These are phyloP conservation scores for Fistulinella prunicolor DNA, from an alignment of 768 basidiomycete genomes.

Conservation along the genomic window DNA sequence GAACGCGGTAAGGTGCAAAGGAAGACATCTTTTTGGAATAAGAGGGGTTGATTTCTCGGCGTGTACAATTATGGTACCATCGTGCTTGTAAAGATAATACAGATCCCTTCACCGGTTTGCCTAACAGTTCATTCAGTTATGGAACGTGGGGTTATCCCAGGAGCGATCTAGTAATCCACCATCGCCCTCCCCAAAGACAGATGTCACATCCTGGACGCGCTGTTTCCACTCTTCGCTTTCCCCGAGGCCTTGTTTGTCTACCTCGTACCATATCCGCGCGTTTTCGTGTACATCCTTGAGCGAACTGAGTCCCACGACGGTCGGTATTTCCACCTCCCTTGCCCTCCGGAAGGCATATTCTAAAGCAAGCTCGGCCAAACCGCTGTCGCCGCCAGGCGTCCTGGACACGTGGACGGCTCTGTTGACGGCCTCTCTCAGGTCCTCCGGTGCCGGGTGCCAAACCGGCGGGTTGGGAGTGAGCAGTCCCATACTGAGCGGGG, in stretches of 20 bases:
- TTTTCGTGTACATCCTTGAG: slow-evolving; percentile 72
- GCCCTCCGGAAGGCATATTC: slow-evolving; percentile 63
- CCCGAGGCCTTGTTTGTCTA: slow-evolving; percentile 38
- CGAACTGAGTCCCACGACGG: slow-evolving; percentile 72
- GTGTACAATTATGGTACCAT: slow-evolving; percentile 23
- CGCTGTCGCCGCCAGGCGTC: slow-evolving; percentile 39
- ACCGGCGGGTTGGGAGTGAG: slow-evolving; percentile 53
- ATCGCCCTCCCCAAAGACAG: slow-evolving; percentile 43
- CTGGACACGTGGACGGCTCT: slow-evolving; percentile 33
- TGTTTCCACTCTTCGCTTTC: slow-evolving; percentile 44
- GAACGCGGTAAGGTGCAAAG: slow-evolving; percentile 56
- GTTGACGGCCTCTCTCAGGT: slow-evolving; percentile 42
- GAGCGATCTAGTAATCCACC: slow-evolving; percentile 58
- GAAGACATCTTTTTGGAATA: slow-evolving; percentile 10
- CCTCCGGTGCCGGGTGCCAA: slow-evolving; percentile 77
- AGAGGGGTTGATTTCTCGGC: slow-evolving; percentile 12
- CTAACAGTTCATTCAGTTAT: slow-evolving; percentile 5
- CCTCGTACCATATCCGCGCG: slow-evolving; percentile 62
- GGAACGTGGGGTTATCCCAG: slow-evolving; percentile 59
- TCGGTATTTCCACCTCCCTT: slow-evolving; percentile 47
- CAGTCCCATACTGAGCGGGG: slow-evolving; percentile 83
- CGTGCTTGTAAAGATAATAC: slow-evolving; percentile 25
- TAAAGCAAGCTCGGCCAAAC: slow-evolving; percentile 62
- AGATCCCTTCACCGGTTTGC: background rate
- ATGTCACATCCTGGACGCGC: slow-evolving; percentile 33